Evolutionary conservation across 176 grass and related monocot genomes (phyloP).

Genomic region (Rhynchospora breviuscula): DNA sequence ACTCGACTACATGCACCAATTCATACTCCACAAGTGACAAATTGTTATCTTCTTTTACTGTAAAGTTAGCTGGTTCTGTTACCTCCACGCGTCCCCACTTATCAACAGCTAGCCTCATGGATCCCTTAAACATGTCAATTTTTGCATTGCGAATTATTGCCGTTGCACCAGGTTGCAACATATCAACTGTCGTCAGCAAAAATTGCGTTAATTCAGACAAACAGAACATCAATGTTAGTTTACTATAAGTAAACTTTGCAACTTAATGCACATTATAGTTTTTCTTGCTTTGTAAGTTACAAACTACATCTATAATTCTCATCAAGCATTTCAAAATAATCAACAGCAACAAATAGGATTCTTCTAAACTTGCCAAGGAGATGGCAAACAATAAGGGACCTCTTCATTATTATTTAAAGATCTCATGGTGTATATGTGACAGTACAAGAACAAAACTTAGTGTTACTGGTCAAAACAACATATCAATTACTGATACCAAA

Average conservation of each 20-base stretch:
- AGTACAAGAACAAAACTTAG: neutral
- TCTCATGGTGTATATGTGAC: neutral
- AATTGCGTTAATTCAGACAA: neutral
- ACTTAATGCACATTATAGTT: neutral
- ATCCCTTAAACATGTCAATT: slow-evolving; percentile 95
- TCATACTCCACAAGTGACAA: slow-evolving; percentile 84
- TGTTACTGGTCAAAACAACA: neutral
- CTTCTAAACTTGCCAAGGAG: neutral
- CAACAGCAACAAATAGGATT: neutral
- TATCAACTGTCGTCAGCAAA: slow-evolving; percentile 46
- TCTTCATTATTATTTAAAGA: neutral
- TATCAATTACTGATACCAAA: neutral
- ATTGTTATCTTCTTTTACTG: slow-evolving; percentile 82
- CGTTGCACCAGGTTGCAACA: slow-evolving; percentile 53
- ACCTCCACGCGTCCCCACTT: slow-evolving; percentile 83
- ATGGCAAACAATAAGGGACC: neutral
- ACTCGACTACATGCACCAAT: slow-evolving; percentile 65
- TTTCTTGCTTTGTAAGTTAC: neutral
- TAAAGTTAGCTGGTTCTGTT: slow-evolving; percentile 62
- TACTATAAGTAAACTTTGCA: neutral
- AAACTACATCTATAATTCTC: neutral
- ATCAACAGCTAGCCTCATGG: slow-evolving; percentile 78
- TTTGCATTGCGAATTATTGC: slow-evolving; percentile 80
- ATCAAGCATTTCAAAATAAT: neutral
- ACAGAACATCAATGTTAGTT: neutral